These are phyloP conservation scores for Begonia fuchsioides DNA, from an alignment of 306 rosid species.

Conservation along the genomic window DNA sequence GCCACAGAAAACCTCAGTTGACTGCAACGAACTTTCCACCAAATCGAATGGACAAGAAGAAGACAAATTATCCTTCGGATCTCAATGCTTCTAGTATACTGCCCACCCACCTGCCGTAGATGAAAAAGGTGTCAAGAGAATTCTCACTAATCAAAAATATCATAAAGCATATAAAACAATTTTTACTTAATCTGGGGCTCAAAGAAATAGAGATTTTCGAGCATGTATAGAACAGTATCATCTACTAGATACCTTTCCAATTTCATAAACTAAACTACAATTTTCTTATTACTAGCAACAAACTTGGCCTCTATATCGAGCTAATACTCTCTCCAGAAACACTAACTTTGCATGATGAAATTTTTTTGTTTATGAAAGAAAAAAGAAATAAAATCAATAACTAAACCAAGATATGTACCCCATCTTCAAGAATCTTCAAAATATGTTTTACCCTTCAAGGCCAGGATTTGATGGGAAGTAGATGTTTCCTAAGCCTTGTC, in stretches of 20 bases:
- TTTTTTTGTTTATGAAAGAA: not conserved
- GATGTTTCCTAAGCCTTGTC: constrained; percentile 66
- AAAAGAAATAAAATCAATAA: constrained; percentile 2
- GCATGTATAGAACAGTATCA: not conserved
- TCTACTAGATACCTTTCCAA: not conserved
- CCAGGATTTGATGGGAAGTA: constrained; percentile 72
- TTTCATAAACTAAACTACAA: not conserved
- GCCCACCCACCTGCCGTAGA: constrained; percentile 96
- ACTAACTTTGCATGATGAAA: not conserved
- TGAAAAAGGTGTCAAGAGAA: not conserved
- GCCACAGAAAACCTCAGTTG: too few species aligned
- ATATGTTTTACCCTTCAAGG: constrained; percentile 65
- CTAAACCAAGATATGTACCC: not conserved
- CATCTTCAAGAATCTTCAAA: constrained; percentile 4
- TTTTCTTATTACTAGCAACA: too few species aligned
- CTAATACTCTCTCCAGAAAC: too few species aligned
- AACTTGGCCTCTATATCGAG: not conserved
- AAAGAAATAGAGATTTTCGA: not conserved
- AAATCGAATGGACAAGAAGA: not conserved
- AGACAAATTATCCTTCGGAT: constrained; percentile 17
- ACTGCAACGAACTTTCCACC: too few species aligned
- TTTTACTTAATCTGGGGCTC: not conserved
- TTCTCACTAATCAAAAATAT: not conserved
- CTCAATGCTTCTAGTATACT: constrained; percentile 73
- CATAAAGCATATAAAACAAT: not conserved